Base-by-base conservation (phyloP, 495 filamentous ascomycete genomes). In the Aspergillus ostianus region DNA sequence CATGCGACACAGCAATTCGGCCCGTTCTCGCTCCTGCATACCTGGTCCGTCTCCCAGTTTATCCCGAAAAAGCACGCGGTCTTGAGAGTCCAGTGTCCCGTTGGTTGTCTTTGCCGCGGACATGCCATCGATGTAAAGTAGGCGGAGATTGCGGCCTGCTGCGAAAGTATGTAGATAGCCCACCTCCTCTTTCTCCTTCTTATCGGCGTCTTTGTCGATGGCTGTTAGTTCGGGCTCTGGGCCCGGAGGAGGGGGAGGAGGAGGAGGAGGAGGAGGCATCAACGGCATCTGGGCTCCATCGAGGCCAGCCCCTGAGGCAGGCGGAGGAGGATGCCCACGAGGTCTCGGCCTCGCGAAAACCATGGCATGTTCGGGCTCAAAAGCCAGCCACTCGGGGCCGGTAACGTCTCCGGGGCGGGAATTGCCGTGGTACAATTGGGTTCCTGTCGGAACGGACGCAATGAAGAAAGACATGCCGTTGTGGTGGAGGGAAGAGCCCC, bases 391-490 rank as follows among this genome's bases (percentile, higher is more conserved):
- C 61, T 90, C 86, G 1, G 78, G 80, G 0, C 77, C 80, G 6
- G 70, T 73, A 0, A 86, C 75, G 0, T 76, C 70, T 10, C 72
- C 67, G 0, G 64, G 51, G 3, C 36, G 65, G 13, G 60, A 55
- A 6, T 76, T 80, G 13, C 87, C 87, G 64, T 90, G 87, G 65
- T 89, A 86, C 2, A 90, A 68, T n/a, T 81, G 73, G 0, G 83
- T 84, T 15, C 82, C 83, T 3, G 68, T 73, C 0, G 87, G 85
- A 2, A 90, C 78, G 0, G 73, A 77, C 4, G 76, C 86, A 0
- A 84, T 72, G 65, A 87, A 87, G 65, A 86, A 74, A 0, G 85
- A 87, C 74, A 88, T 84, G 54, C 86, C 86, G 67, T 89, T 90
- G 63, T 90, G 87, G 49, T 89, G 76, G 5, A 87, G 66, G 0